Percentiles rank a stretch among this genome's conserved stretches.
Conservation (phyloP, 179 eudicot species). For the Beta lomatogona region DNA sequence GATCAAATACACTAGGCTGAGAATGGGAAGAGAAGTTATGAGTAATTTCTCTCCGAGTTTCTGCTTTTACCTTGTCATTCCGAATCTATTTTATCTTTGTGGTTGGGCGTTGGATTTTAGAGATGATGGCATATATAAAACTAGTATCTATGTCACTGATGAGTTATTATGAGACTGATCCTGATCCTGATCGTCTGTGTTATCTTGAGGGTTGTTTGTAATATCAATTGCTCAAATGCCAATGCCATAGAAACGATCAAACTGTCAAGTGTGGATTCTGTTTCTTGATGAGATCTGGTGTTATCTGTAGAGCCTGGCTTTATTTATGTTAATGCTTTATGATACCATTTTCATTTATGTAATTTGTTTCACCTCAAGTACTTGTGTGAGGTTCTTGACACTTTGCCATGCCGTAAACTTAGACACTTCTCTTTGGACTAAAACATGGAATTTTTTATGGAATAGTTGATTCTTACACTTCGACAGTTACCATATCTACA, state of each 20-base stretch:
- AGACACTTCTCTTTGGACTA: neutral
- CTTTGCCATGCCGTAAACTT: too few relatives aligned
- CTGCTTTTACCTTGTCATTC: neutral
- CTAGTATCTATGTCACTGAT: neutral
- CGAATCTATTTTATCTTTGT: neutral
- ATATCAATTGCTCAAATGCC: neutral
- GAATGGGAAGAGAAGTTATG: neutral
- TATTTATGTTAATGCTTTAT: neutral
- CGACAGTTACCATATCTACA: neutral
- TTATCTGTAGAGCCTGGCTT: neutral
- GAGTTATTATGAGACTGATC: neutral
- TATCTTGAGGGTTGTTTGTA: neutral
- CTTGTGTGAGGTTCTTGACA: neutral
- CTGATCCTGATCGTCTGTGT: neutral
- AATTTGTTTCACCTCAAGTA: neutral
- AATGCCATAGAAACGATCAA: neutral
- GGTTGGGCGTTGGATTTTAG: neutral
- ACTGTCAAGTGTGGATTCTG: slow-evolving; percentile 1
- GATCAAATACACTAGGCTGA: neutral
- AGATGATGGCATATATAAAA: neutral
- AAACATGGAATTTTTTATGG: neutral
- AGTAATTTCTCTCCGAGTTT: neutral
- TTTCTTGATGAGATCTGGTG: neutral
- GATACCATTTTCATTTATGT: neutral
- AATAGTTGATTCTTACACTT: neutral